phyloP scores from a whole-genome alignment of 495 filamentous ascomycete genomes.

The Lophiostoma macrostomum region DNA sequence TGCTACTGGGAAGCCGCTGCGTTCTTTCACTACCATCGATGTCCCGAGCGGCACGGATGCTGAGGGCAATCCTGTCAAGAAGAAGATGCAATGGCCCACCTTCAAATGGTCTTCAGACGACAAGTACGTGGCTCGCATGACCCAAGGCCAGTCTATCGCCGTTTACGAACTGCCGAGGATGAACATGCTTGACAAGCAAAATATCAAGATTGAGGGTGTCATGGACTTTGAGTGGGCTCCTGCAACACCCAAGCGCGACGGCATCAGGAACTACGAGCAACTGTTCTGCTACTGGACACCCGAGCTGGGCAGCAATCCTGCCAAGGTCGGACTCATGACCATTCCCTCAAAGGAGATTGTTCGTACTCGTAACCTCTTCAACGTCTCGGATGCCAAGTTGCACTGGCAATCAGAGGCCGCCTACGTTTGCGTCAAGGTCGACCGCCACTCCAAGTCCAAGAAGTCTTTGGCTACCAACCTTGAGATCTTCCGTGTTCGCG shows the following conservation, averaged over 20 bases:
- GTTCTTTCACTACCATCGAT: conserved; percentile 88
- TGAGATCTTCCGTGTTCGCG: conserved; percentile 93
- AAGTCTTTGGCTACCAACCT: conserved; percentile 95
- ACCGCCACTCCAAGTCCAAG: conserved; percentile 97
- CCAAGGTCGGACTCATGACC: conserved; percentile 92
- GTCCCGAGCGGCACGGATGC: conserved; percentile 56
- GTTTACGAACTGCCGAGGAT: conserved; percentile 93
- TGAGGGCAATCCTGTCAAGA: conserved; percentile 68
- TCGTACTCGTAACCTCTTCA: conserved; percentile 93
- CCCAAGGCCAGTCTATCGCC: conserved; percentile 81
- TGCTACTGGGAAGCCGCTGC: conserved; percentile 80
- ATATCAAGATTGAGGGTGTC: conserved; percentile 91
- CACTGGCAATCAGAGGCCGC: conserved; percentile 93
- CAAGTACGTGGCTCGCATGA: conserved; percentile 92
- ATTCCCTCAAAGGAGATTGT: conserved; percentile 91
- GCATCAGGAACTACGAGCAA: conserved; percentile 87
- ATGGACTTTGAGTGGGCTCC: conserved; percentile 98
- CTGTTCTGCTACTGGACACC: conserved; percentile 98
- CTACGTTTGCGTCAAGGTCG: conserved; percentile 97
- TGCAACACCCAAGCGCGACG: conserved; percentile 70
- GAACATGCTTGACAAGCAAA: conserved; percentile 82
- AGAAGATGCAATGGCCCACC: conserved; percentile 95
- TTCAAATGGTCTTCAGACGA: conserved; percentile 99
- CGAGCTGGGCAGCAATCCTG: conserved; percentile 97
- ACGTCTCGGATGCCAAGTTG: conserved; percentile 92